Conservation (phyloP, 2,329 filamentous ascomycete genomes). For the Diaporthe vexans region DNA sequence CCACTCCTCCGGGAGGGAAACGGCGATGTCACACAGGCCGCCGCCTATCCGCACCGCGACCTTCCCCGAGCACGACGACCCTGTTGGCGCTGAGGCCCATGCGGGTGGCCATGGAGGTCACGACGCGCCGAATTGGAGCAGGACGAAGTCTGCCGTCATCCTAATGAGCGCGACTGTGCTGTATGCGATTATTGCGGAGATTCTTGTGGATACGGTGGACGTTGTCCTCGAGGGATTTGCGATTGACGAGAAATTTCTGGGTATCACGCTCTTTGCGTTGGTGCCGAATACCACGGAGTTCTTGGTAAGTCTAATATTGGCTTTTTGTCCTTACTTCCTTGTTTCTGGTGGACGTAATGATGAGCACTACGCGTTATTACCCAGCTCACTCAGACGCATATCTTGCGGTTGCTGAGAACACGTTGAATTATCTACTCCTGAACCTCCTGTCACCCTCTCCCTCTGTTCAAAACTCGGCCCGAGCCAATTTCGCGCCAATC, state of each 20-base stretch:
- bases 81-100: constrained; percentile 44
- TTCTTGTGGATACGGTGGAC: constrained; percentile 96
- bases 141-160: constrained; percentile 90
- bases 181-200: constrained; percentile 98
- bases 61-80: constrained; percentile 63
- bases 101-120: constrained; percentile 75
- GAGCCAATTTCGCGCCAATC: not conserved
- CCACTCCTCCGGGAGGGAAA: constrained; percentile 43
- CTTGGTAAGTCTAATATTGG: constrained; percentile 70
- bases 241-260: constrained; percentile 97
- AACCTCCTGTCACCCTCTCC: constrained; percentile 24
- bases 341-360: constrained; percentile 28
- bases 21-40: constrained; percentile 44
- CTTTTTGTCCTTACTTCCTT: not conserved
- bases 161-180: constrained; percentile 89
- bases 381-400: constrained; percentile 41
- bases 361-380: constrained; percentile 43
- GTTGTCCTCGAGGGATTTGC: constrained; percentile 92
- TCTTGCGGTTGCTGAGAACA: constrained; percentile 26
- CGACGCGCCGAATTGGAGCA: constrained; percentile 98
- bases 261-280: constrained; percentile 95
- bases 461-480: not conserved
- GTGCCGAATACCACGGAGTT: constrained; percentile 99
- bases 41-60: constrained; percentile 54
- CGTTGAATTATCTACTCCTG: constrained; percentile 41